phyloP scores from a whole-genome alignment of 2,329 filamentous ascomycete genomes.

The Lecanoromycetidae sp. region DNA sequence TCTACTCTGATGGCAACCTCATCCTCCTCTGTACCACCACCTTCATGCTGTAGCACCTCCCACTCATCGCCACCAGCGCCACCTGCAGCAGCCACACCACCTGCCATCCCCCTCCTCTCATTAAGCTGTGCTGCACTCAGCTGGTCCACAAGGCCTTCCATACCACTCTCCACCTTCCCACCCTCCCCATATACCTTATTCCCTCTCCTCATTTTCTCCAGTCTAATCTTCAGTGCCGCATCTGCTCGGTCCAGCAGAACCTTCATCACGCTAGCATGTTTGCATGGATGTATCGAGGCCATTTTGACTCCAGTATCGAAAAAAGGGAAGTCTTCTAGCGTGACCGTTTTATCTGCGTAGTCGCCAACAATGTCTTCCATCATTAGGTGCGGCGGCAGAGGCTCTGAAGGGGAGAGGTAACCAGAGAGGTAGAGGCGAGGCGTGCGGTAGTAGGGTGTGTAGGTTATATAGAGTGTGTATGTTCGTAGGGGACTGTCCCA shows the following conservation, averaged over 20 bases:
- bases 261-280: constrained; percentile 97
- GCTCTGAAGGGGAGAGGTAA: constrained; percentile 67
- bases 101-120: constrained; percentile 30
- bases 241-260: constrained; percentile 89
- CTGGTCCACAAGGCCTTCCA: constrained; percentile 79
- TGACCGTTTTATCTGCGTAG: constrained; percentile 96
- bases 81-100: constrained; percentile 29
- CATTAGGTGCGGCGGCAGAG: constrained; percentile 72
- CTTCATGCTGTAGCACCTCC: constrained; percentile 46
- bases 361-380: constrained; percentile 95
- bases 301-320: constrained; percentile 88
- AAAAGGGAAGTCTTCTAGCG: constrained; percentile 93
- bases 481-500: constrained; percentile 62
- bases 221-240: constrained; percentile 75
- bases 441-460: constrained; percentile 91
- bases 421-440: constrained; percentile 91
- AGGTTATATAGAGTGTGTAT: constrained; percentile 98
- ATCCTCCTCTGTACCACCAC: constrained; percentile 35
- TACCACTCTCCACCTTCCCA: constrained; percentile 44
- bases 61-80: constrained; percentile 46
- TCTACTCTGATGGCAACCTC: constrained; percentile 38
- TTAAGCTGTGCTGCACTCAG: constrained; percentile 31
- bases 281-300: constrained; percentile 92
- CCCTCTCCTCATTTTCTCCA: constrained; percentile 62
- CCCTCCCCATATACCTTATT: constrained; percentile 25